Conservation (phyloP, 2,329 filamentous ascomycete genomes). For the Epichloe bromicola region DNA sequence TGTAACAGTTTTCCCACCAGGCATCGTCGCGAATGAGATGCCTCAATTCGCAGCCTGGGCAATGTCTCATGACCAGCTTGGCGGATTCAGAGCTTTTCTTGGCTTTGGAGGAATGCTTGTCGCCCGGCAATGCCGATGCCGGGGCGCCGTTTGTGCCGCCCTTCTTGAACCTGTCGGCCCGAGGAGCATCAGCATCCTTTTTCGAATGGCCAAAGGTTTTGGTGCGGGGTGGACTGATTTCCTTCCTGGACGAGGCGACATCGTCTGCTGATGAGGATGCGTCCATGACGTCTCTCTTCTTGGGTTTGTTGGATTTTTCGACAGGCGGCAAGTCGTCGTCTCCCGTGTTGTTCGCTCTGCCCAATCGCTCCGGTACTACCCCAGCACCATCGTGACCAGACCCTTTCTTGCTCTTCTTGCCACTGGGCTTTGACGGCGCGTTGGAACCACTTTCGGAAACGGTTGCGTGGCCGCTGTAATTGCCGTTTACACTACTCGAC, state of each 20-base stretch:
- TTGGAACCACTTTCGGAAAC: neutral
- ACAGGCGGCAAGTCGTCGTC: neutral
- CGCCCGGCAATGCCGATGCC: neutral
- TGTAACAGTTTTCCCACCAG: constrained; percentile 8
- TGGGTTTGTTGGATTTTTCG: neutral
- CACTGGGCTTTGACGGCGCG: neutral
- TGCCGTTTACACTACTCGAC: neutral
- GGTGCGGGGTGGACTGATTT: neutral
- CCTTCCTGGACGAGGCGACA: neutral
- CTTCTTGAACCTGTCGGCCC: neutral
- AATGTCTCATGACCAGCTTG: neutral
- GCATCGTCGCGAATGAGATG: constrained; percentile 6
- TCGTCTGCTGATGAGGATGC: neutral
- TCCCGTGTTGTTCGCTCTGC: neutral
- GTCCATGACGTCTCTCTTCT: neutral
- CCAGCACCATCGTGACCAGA: neutral
- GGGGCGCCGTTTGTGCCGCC: neutral
- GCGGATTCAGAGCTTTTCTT: neutral
- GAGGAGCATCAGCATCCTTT: neutral
- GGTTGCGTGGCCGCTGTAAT: neutral
- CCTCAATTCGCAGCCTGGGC: constrained; percentile 5
- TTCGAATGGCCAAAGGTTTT: neutral
- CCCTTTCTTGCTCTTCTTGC: neutral
- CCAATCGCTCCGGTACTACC: neutral
- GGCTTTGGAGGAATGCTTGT: neutral